phyloP scores from a whole-genome alignment of 2,329 filamentous ascomycete genomes.

The Periconia sp. region DNA sequence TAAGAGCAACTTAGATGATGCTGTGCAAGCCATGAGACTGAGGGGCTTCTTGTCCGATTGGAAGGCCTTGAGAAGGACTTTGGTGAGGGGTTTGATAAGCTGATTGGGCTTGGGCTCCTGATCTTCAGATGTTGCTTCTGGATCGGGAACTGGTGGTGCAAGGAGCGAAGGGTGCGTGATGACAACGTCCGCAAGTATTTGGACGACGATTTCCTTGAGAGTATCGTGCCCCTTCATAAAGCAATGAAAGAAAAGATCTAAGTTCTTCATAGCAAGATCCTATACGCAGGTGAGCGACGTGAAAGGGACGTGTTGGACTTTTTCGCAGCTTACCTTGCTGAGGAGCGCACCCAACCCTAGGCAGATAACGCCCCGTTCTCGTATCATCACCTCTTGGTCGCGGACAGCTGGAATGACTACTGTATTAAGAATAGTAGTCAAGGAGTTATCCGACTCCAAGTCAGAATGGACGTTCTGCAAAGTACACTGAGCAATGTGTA shows the following conservation, averaged over 20 bases:
- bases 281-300: too few relatives aligned
- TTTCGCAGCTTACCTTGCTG: constrained; percentile 72
- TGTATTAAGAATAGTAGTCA: constrained; percentile 98
- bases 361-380: constrained; percentile 88
- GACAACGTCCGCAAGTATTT: constrained; percentile 92
- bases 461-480: constrained; percentile 88
- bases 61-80: constrained; percentile 84
- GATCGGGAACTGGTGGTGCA: constrained; percentile 56
- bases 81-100: constrained; percentile 70
- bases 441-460: constrained; percentile 84
- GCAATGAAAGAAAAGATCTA: constrained; percentile 93
- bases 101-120: constrained; percentile 35
- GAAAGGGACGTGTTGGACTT: too few relatives aligned
- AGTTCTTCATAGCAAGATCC: constrained; percentile 88
- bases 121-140: constrained; percentile 51
- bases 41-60: constrained; percentile 71
- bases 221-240: constrained; percentile 91
- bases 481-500: constrained; percentile 98
- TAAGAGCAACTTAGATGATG: constrained; percentile 85
- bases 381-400: constrained; percentile 88
- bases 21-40: constrained; percentile 79
- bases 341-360: constrained; percentile 90
- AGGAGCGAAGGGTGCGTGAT: constrained; percentile 86
- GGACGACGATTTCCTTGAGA: constrained; percentile 86
- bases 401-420: constrained; percentile 94